phyloP scores from a whole-genome alignment of 2,329 filamentous ascomycete species.

The Emmonsiellopsis sp. region DNA sequence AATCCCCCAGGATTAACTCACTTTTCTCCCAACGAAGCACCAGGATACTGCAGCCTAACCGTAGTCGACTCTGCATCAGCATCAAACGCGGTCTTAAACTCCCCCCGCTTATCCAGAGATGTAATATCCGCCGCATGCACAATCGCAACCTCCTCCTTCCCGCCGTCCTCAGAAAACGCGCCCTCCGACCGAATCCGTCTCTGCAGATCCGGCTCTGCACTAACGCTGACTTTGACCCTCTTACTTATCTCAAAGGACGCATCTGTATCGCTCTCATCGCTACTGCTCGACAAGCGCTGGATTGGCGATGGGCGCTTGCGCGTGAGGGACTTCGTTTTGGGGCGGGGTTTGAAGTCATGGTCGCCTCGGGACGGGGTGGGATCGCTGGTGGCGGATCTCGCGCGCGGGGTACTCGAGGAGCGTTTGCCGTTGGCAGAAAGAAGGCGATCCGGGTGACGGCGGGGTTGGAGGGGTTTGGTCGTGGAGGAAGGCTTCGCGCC shows the following conservation, averaged over 20 bases:
- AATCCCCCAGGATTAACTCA: conserved; percentile 24
- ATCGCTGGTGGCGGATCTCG: background rate
- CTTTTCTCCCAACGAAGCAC: conserved; percentile 58
- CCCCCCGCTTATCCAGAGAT: conserved; percentile 31
- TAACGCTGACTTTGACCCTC: conserved; percentile 29
- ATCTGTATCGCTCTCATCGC: conserved; percentile 34
- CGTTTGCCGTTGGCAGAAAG: background rate
- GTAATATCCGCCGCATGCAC: conserved; percentile 43
- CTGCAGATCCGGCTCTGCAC: conserved; percentile 34
- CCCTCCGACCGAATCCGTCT: conserved; percentile 35
- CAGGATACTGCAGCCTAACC: conserved; percentile 77
- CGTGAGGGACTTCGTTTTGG: conserved; percentile 12
- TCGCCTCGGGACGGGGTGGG: background rate
- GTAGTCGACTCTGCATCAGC: conserved; percentile 27
- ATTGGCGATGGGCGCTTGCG: conserved; percentile 32
- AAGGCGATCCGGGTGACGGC: background rate
- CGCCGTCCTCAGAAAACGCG: conserved; percentile 34
- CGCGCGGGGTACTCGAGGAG: background rate
- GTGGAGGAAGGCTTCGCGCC: conserved; percentile 5
- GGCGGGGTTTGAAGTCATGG: background rate
- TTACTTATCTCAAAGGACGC: conserved; percentile 29
- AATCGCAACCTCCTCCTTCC: conserved; percentile 28
- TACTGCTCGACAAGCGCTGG: conserved; percentile 30
- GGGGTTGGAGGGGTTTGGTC: background rate
- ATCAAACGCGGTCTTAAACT: conserved; percentile 45